Evolutionary conservation across 495 filamentous ascomycete genomes (phyloP).

Genomic region (Niebla homalea): DNA sequence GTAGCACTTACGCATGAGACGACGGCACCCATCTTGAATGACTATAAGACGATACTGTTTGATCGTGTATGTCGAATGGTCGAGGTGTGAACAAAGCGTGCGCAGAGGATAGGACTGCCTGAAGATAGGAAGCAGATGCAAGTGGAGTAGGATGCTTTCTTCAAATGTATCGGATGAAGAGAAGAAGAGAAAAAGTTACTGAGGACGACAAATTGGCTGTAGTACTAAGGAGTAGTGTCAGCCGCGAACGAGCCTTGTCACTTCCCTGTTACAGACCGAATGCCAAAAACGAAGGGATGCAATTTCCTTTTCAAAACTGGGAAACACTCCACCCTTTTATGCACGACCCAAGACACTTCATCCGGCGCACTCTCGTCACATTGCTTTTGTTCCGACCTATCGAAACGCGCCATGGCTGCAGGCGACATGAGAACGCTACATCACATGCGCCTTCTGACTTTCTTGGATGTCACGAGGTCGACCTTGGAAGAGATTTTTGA

Average conservation of each 20-base stretch:
- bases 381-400: no score
- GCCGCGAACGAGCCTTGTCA: not conserved
- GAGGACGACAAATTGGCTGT: not conserved
- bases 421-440: not conserved
- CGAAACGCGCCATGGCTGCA: not conserved
- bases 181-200: not conserved
- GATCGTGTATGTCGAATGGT: not conserved
- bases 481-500: no score
- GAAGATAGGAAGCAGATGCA: conserved; percentile 19
- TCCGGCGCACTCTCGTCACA: no score
- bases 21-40: conserved; percentile 79
- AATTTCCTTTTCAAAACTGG: conserved; percentile 9
- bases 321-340: conserved; percentile 10
- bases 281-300: not conserved
- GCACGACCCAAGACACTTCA: not conserved
- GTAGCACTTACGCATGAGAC: conserved; percentile 73
- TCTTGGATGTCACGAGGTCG: no score
- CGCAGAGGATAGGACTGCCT: conserved; percentile 1
- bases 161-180: conserved; percentile 8
- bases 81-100: not conserved
- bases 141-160: not conserved
- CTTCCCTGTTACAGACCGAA: not conserved
- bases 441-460: no score
- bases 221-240: not conserved
- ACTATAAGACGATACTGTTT: conserved; percentile 8